Conservation (phyloP, 225 moss, liverwort and hornwort genomes). For the Lunularia cruciata region DNA sequence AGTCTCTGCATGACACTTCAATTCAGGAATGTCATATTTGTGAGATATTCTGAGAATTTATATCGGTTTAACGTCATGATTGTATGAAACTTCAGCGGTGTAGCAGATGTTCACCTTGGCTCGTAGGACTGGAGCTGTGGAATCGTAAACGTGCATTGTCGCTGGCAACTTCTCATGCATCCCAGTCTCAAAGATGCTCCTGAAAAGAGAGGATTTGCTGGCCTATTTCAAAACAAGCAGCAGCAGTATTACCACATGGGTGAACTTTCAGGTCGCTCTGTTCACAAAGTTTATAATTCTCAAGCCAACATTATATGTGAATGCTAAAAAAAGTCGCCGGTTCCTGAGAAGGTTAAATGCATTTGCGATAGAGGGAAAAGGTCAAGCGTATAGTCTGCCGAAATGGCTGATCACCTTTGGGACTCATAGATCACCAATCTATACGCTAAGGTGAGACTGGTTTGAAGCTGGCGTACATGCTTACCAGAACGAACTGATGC, state of each 20-base stretch:
- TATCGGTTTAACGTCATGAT: conserved; percentile 33
- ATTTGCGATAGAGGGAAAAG: too few species aligned
- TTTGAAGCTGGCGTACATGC: background rate
- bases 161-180: conserved; percentile 43
- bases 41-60: conserved; percentile 32
- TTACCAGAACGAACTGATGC: conserved; percentile 47
- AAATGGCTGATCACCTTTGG: too few species aligned
- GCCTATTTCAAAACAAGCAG: too few species aligned
- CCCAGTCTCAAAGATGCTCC: conserved; percentile 43
- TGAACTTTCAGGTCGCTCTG: too few species aligned
- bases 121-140: conserved; percentile 36
- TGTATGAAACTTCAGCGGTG: conserved; percentile 41
- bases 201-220: conserved; percentile 40
- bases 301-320: too few species aligned
- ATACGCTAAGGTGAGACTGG: too few species aligned
- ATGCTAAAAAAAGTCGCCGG: background rate
- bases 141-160: conserved; percentile 47
- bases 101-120: conserved; percentile 50
- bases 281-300: too few species aligned
- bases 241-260: too few species aligned
- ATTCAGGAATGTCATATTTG: conserved; percentile 43
- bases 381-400: too few species aligned
- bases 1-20: conserved; percentile 41
- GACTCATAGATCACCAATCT: too few species aligned
- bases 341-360: too few species aligned